These are phyloP conservation scores for Colletotrichum nymphaeae DNA, from an alignment of 2,329 filamentous ascomycete species.

Conservation along the genomic window DNA sequence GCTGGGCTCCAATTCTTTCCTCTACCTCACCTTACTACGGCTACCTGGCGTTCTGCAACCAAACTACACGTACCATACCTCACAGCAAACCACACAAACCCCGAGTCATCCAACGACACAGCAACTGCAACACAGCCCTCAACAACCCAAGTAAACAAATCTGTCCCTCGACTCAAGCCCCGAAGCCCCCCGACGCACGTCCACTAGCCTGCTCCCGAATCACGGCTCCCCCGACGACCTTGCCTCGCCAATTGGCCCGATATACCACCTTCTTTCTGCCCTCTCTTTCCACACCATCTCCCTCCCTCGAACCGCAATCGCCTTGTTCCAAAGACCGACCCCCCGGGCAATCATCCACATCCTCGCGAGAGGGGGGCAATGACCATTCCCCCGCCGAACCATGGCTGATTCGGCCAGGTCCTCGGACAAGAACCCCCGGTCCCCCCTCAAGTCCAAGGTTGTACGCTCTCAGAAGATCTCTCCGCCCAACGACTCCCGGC, in stretches of 20 bases:
- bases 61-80: neutral
- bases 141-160: conserved; percentile 16
- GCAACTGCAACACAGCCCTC: conserved; percentile 18
- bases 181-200: neutral
- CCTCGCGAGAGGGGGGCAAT: conserved; percentile 35
- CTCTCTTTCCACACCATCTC: neutral
- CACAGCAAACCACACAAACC: conserved; percentile 5
- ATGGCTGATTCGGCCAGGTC: conserved; percentile 39
- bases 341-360: conserved; percentile 25
- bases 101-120: conserved; percentile 23
- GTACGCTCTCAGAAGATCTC: conserved; percentile 66
- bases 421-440: conserved; percentile 33
- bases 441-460: conserved; percentile 52
- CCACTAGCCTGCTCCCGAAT: neutral
- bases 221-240: conserved; percentile 1
- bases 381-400: conserved; percentile 33
- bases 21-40: neutral
- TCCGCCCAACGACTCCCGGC: conserved; percentile 46
- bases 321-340: conserved; percentile 2
- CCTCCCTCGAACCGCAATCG: neutral
- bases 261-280: neutral
- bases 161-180: conserved; percentile 25
- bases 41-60: conserved; percentile 26
- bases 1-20: conserved; percentile 20
- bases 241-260: conserved; percentile 2